phyloP scores from a whole-genome alignment of 2,329 filamentous ascomycete genomes.

The Colletotrichum spinosum region DNA sequence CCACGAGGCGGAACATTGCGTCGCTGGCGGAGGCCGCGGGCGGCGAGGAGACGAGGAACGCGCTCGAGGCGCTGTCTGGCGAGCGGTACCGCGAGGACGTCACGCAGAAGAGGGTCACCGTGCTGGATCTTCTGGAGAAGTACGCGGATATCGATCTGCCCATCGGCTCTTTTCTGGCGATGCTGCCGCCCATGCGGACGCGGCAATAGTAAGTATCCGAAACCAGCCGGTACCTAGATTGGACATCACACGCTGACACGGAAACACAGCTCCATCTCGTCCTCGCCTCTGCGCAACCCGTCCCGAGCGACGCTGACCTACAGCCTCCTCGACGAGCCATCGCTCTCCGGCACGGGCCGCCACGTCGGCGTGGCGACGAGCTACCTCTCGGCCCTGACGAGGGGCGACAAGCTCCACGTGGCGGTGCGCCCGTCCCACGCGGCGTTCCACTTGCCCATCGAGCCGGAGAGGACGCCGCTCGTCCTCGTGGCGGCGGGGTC shows the following conservation, averaged over 20 bases:
- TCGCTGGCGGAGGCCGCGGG: conserved; percentile 46
- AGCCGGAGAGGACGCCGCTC: conserved; percentile 52
- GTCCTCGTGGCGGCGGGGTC: conserved; percentile 55
- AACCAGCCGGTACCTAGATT: no score
- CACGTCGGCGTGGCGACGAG: conserved; percentile 71
- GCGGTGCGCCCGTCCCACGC: conserved; percentile 56
- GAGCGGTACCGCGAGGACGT: conserved; percentile 53
- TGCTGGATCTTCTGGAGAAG: conserved; percentile 72
- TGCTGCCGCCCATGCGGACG: conserved; percentile 71
- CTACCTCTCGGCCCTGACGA: conserved; percentile 65
- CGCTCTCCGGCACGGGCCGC: conserved; percentile 59
- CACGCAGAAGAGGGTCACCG: conserved; percentile 61
- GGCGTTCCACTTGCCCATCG: conserved; percentile 56
- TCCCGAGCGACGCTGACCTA: conserved; percentile 71
- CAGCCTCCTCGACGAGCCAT: conserved; percentile 65
- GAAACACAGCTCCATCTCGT: conserved; percentile 70
- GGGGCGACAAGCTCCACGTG: conserved; percentile 61
- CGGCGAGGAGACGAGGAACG: conserved; percentile 43
- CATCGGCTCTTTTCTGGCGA: conserved; percentile 69
- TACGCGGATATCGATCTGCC: conserved; percentile 65
- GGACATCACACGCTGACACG: background rate
- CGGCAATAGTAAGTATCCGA: conserved; percentile 46
- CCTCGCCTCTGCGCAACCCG: conserved; percentile 70
- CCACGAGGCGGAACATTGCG: conserved; percentile 69
- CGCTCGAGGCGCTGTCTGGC: conserved; percentile 51